phyloP scores from a whole-genome alignment of 2,329 filamentous ascomycete species.

The Colletotrichum lupini region DNA sequence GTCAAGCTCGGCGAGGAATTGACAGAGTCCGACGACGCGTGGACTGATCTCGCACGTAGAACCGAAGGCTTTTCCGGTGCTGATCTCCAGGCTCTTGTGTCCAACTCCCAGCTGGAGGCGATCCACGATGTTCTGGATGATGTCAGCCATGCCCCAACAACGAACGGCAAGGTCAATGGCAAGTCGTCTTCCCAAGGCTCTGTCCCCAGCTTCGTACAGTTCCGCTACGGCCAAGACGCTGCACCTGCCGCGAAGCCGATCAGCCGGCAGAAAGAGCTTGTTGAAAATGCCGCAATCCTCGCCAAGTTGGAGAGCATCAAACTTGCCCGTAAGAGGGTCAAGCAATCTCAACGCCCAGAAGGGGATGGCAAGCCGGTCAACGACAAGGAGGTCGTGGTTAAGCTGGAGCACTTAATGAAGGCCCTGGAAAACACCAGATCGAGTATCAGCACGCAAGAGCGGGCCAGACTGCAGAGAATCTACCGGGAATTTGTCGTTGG shows the following conservation, averaged over 20 bases:
- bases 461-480: conserved; percentile 78
- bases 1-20: conserved; percentile 79
- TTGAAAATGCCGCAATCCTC: conserved; percentile 81
- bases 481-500: conserved; percentile 95
- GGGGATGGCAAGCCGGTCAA: conserved; percentile 46
- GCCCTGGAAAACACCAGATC: conserved; percentile 81
- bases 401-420: conserved; percentile 84
- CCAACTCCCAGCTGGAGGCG: conserved; percentile 95
- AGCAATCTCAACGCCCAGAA: conserved; percentile 44
- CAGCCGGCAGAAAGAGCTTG: conserved; percentile 66
- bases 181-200: conserved; percentile 39
- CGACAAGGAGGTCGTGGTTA: conserved; percentile 80
- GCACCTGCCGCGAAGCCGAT: conserved; percentile 52
- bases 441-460: conserved; percentile 85
- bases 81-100: conserved; percentile 93
- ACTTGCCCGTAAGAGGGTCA: conserved; percentile 66
- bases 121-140: conserved; percentile 91
- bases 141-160: conserved; percentile 45
- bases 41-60: conserved; percentile 79
- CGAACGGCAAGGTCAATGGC: conserved; percentile 48
- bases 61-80: conserved; percentile 95
- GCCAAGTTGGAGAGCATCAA: conserved; percentile 87
- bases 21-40: conserved; percentile 61
- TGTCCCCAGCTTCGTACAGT: conserved; percentile 77
- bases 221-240: conserved; percentile 78